Conservation (phyloP, 2,329 filamentous ascomycete genomes). For the Exophiala phaeomuriformis region DNA sequence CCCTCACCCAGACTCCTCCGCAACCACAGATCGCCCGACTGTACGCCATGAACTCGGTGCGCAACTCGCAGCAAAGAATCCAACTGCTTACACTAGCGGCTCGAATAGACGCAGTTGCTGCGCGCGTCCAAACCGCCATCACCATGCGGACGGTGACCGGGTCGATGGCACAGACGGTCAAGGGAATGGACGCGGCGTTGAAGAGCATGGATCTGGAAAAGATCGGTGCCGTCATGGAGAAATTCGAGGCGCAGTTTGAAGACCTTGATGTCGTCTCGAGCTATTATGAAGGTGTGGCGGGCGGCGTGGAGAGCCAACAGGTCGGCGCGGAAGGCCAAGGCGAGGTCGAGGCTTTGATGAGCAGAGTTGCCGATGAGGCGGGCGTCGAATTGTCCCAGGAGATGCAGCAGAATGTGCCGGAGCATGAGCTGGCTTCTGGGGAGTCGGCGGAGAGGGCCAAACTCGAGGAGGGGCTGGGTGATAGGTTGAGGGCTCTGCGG, state of each 20-base stretch:
- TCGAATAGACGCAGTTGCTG: slow-evolving; percentile 44
- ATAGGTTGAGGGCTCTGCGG: slow-evolving; percentile 31
- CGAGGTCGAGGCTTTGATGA: slow-evolving; percentile 77
- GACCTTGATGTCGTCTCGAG: slow-evolving; percentile 48
- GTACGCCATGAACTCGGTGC: slow-evolving; percentile 41
- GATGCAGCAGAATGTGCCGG: slow-evolving; percentile 40
- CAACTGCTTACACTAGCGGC: slow-evolving; percentile 41
- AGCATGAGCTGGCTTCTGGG: slow-evolving; percentile 17
- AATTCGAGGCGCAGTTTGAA: slow-evolving; percentile 53
- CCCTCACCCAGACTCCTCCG: slow-evolving; percentile 38
- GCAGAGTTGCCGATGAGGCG: slow-evolving; percentile 79
- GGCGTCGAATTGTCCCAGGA: slow-evolving; percentile 75
- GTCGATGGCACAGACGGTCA: slow-evolving; percentile 39
- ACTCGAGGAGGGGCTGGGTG: slow-evolving; percentile 30
- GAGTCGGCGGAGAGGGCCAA: slow-evolving; percentile 27
- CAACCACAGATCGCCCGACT: slow-evolving; percentile 46
- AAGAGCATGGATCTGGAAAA: slow-evolving; percentile 42
- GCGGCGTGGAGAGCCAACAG: slow-evolving; percentile 39
- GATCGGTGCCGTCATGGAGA: slow-evolving; percentile 61
- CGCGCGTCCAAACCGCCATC: slow-evolving; percentile 43
- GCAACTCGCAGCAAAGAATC: slow-evolving; percentile 42
- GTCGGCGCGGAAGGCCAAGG: slow-evolving; percentile 58
- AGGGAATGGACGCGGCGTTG: slow-evolving; percentile 40
- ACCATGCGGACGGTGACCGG: slow-evolving; percentile 42
- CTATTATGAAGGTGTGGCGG: slow-evolving; percentile 77